Conservation (phyloP, 768 basidiomycete species). For the Mrakia frigida region DNA sequence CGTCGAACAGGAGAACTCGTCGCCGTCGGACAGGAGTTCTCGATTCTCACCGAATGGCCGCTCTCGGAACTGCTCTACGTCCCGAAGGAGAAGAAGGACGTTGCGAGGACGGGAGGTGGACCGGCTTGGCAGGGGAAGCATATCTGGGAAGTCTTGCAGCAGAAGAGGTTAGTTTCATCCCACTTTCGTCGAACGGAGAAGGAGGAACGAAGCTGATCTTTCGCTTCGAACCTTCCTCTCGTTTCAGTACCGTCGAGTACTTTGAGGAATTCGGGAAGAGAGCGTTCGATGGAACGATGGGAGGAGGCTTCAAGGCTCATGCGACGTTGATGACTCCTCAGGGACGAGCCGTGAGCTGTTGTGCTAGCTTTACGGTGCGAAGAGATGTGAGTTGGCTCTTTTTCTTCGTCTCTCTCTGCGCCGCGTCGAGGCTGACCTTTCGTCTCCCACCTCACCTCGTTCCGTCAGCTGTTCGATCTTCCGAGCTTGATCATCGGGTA, state of each 20-base stretch:
- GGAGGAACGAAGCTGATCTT: neutral
- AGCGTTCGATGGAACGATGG: slow-evolving; percentile 92
- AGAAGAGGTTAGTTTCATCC: neutral
- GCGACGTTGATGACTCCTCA: slow-evolving; percentile 9
- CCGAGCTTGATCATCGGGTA: slow-evolving; percentile 77
- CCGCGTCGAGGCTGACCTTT: neutral
- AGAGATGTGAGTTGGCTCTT: slow-evolving; percentile 6
- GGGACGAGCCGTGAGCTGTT: neutral
- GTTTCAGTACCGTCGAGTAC: slow-evolving; percentile 41
- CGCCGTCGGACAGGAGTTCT: slow-evolving; percentile 92
- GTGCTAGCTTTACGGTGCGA: neutral
- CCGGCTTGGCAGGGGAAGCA: slow-evolving; percentile 12
- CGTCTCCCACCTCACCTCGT: neutral
- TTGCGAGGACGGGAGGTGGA: neutral
- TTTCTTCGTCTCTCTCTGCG: neutral
- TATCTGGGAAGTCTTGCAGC: slow-evolving; percentile 43
- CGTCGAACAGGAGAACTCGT: slow-evolving; percentile 96
- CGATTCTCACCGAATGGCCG: slow-evolving; percentile 85
- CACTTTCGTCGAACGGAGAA: neutral
- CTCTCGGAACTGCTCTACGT: slow-evolving; percentile 67
- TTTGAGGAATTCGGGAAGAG: slow-evolving; percentile 93
- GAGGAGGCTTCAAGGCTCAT: neutral
- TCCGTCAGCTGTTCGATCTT: slow-evolving; percentile 62
- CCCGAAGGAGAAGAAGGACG: slow-evolving; percentile 36
- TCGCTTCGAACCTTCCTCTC: neutral